Evolutionary conservation across 2,329 filamentous ascomycete genomes (phyloP), one percentile per base, ranked within the genome.

Genomic region (Diaporthe ampelina): DNA sequence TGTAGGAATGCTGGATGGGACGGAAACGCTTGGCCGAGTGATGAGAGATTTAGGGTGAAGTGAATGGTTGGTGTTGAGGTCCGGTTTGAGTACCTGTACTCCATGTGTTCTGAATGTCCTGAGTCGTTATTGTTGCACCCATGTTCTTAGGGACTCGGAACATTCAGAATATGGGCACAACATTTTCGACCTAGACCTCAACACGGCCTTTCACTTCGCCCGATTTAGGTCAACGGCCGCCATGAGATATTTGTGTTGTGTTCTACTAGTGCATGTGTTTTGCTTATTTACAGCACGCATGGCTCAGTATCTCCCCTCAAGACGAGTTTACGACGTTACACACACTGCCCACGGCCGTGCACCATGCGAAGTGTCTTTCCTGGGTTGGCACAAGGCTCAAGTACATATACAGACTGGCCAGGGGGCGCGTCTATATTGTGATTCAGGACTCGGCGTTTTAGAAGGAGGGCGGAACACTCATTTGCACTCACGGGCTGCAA

Each of bases 291-390:
- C 56, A 50, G 67, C 59, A 57, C 71, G 24, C 67, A 74, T 65
- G 73, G 43, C 69, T 45, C 45, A 61, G n/a, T 61, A 63, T 26
- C 57, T 52, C 69, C 43, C 40, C 43, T 52, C 56, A 61, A 50
- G 48, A 52, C 54, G 69, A 63, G 24, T 32, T 63, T 21, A 63
- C 43, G 69, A 63, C 26, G 26, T 40, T 52, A 67, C 45, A 67
- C 45, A 67, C 63, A 37, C n/a, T 19, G 45, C 35, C 29, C 63
- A 67, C 29, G 63, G 29, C 45, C 21, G 15, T 21, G 45, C 24
- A 48, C 50, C 29, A 35, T 24, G 17, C 29, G 29, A 67, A 40
- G 8, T 37, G 32, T 52, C 0, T 24, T 67, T 19, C 15, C 21
- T 21, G 29, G 21, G 35, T 50, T 7, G 45, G 29, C 37, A 21